phyloP scores from a whole-genome alignment of 805 yeast genomes.

The Starmerella apis region DNA sequence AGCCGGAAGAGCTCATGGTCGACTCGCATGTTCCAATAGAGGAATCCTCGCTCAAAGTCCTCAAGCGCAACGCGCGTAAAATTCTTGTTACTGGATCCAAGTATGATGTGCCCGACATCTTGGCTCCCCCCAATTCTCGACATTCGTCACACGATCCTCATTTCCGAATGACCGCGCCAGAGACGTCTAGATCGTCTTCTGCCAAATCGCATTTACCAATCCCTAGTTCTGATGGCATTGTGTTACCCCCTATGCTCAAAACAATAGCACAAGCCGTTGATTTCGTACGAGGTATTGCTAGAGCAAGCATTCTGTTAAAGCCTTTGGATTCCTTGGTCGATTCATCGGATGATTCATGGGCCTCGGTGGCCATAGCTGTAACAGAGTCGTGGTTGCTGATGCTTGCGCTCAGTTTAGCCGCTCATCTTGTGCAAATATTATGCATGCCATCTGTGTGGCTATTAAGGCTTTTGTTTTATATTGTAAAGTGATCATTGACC shows the following conservation, averaged over 20 bases:
- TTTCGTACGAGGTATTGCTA: constrained; percentile 5
- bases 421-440: constrained; percentile 2
- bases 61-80: constrained; percentile 7
- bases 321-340: constrained; percentile 13
- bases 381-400: constrained; percentile 18
- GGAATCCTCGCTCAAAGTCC: neutral
- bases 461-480: neutral
- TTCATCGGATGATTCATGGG: neutral
- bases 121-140: constrained; percentile 4
- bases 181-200: neutral
- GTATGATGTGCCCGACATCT: constrained; percentile 13
- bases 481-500: neutral
- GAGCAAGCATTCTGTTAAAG: constrained; percentile 7
- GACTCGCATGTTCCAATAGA: constrained; percentile 15
- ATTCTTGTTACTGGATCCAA: constrained; percentile 17
- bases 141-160: neutral
- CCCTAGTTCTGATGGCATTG: neutral
- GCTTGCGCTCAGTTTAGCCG: constrained; percentile 9
- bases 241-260: neutral
- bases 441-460: constrained; percentile 16
- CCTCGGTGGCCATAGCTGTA: constrained; percentile 2
- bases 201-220: neutral
- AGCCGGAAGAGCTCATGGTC: constrained; percentile 21
- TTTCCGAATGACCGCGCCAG: neutral
- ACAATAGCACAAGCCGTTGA: neutral